These are phyloP conservation scores for Colletotrichum lupini DNA, from an alignment of 2,329 filamentous ascomycete species.

Conservation along the genomic window DNA sequence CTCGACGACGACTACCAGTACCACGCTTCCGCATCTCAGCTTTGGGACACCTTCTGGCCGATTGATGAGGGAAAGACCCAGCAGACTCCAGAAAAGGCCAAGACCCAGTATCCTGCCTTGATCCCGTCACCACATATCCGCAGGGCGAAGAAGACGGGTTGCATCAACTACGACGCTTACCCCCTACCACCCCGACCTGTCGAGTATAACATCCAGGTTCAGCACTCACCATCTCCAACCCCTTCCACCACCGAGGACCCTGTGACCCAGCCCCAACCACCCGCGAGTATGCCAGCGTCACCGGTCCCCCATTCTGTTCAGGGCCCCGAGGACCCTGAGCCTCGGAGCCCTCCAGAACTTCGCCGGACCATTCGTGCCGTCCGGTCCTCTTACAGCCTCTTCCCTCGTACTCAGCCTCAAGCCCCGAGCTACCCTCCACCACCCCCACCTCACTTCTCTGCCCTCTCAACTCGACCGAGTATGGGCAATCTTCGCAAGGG, in stretches of 20 bases:
- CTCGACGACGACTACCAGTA: slow-evolving; percentile 63
- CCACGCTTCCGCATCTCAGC: slow-evolving; percentile 54
- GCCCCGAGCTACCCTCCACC: slow-evolving; percentile 17
- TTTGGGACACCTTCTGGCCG: slow-evolving; percentile 65
- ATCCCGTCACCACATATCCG: slow-evolving; percentile 37
- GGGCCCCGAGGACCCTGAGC: slow-evolving; percentile 4
- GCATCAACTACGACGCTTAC: slow-evolving; percentile 37
- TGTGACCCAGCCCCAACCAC: slow-evolving; percentile 33
- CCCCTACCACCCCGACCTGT: slow-evolving; percentile 40
- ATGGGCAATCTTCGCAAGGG: slow-evolving; percentile 24
- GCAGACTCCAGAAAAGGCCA: slow-evolving; percentile 26
- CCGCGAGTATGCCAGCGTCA: not conserved
- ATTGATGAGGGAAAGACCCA: slow-evolving; percentile 23
- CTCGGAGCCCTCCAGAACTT: slow-evolving; percentile 22
- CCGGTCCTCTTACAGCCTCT: slow-evolving; percentile 36
- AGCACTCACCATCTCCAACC: slow-evolving; percentile 10
- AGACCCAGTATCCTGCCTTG: slow-evolving; percentile 34
- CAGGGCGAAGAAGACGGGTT: slow-evolving; percentile 34
- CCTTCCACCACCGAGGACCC: not conserved
- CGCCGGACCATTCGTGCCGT: slow-evolving; percentile 37
- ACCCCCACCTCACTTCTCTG: slow-evolving; percentile 13
- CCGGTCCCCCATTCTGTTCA: slow-evolving; percentile 16
- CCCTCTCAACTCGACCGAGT: slow-evolving; percentile 8
- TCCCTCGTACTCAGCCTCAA: slow-evolving; percentile 27
- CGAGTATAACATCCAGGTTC: slow-evolving; percentile 34